Base-by-base conservation (phyloP, 2,329 filamentous ascomycete species). In the Meredithiella fracta region DNA sequence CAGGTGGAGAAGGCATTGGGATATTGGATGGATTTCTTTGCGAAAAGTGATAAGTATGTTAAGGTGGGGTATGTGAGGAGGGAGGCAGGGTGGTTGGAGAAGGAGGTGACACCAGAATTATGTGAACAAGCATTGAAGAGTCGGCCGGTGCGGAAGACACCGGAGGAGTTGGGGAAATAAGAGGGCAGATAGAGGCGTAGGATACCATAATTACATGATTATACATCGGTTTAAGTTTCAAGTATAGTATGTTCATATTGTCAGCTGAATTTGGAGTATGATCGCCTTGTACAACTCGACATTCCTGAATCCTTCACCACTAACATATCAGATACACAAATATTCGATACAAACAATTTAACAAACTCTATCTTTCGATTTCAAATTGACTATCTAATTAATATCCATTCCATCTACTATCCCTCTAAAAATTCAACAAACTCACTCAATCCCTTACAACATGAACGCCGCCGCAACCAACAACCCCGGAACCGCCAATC, bases 1-100 rank as follows among this genome's bases (percentile, higher is more conserved):
- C 77, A 79, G 66, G 84, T 87, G 1, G 67, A 79, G 59, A 77
- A 80, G 22, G 79, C 80, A 11, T 72, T 98, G 57, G 72, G 77
- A 65, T 83, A 91, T 68, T 97, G 90, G 92, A 80, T 84, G 59
- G 73, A 77, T 53, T 88, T 97, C 70, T 97, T 96, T 64, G 74
- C 69, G 58, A 85, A 83, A 56, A 86, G 80, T 65, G 78, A 83
- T 64, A 88, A 87, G 71, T 97, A 97, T 69, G 78, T 79, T 60
- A 78, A 79, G 68, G 85, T 94, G 3, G 92, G 92, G 2, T 78
- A 75, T 65, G 78, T 97, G 14, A 75, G 79, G 66, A 73, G 79
- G 59, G 75, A 78, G 58, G 72, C 71, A 23, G 73, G 68, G 22
- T 83, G 81, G 72, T 73, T 82, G 65, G 58, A 57, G 14, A 75